Conservation (phyloP, 257 asterid species). For the Henckelia pumila region DNA sequence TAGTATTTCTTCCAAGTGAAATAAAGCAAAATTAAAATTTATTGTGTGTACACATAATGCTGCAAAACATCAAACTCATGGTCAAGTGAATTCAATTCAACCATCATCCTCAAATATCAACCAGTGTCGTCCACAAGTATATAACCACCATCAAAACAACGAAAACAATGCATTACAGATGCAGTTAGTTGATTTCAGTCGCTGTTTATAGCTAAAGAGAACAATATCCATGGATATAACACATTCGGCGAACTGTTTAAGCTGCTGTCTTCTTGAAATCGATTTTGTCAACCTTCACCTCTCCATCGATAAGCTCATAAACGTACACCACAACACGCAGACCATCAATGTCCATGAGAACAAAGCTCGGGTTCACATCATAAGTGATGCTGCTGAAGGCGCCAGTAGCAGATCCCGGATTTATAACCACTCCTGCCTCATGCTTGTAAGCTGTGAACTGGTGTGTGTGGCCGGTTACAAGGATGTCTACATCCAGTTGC, state of each 20-base stretch:
- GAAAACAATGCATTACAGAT: slow-evolving; percentile 8
- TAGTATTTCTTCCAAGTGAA: neutral
- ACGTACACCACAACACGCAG: slow-evolving; percentile 93
- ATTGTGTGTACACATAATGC: neutral
- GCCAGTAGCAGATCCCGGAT: slow-evolving; percentile 97
- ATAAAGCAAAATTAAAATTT: neutral
- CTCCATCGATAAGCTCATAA: slow-evolving; percentile 93
- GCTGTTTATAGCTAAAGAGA: neutral
- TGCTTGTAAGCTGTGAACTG: slow-evolving; percentile 96
- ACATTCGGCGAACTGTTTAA: slow-evolving; percentile 22
- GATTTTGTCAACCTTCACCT: slow-evolving; percentile 96
- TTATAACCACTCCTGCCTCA: slow-evolving; percentile 95
- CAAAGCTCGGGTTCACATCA: slow-evolving; percentile 95
- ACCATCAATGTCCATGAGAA: slow-evolving; percentile 95
- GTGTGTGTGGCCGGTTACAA: slow-evolving; percentile 93
- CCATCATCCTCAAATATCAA: slow-evolving; percentile 19
- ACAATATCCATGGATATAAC: neutral
- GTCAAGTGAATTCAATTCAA: neutral
- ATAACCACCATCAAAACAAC: slow-evolving; percentile 13
- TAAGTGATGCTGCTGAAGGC: slow-evolving; percentile 96
- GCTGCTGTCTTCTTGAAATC: slow-evolving; percentile 91
- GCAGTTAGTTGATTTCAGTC: slow-evolving; percentile 1
- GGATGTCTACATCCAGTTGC: slow-evolving; percentile 93
- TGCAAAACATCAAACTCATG: neutral
- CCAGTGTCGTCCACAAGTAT: slow-evolving; percentile 5